Evolutionary conservation across 164 flowering plant genomes (phyloP).

Genomic region (Magnolia officinalis): DNA sequence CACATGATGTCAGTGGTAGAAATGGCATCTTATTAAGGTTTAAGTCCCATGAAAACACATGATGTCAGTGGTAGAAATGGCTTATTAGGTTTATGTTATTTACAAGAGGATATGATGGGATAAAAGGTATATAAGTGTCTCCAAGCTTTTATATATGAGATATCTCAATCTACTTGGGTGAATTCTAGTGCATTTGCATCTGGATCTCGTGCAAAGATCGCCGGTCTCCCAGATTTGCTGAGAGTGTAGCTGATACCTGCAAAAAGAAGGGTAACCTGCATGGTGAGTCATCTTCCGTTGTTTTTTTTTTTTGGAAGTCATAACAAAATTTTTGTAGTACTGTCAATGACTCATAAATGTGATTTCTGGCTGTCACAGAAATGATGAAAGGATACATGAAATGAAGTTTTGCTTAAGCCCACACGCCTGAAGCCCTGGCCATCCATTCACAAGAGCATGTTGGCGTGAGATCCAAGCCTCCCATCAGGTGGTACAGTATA

Average conservation of each 20-base stretch:
- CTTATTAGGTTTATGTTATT: neutral
- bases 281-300: neutral
- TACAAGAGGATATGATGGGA: neutral
- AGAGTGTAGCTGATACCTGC: conserved; percentile 83
- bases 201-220: conserved; percentile 88
- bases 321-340: no score
- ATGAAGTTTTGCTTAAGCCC: no score
- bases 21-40: neutral
- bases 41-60: no score
- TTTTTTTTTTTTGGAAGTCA: neutral
- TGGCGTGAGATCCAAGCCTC: no score
- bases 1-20: no score
- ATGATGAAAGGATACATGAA: no score
- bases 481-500: no score
- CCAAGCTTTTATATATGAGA: neutral
- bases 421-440: no score
- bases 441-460: no score
- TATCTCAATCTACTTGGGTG: conserved; percentile 52
- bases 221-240: conserved; percentile 92
- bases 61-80: neutral
- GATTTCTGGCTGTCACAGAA: no score
- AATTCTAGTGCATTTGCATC: conserved; percentile 95
- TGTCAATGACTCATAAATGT: no score
- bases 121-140: neutral
- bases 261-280: conserved; percentile 3